Evolutionary conservation across 768 basidiomycete species (phyloP).

Genomic region (Kwoniella sp.): DNA sequence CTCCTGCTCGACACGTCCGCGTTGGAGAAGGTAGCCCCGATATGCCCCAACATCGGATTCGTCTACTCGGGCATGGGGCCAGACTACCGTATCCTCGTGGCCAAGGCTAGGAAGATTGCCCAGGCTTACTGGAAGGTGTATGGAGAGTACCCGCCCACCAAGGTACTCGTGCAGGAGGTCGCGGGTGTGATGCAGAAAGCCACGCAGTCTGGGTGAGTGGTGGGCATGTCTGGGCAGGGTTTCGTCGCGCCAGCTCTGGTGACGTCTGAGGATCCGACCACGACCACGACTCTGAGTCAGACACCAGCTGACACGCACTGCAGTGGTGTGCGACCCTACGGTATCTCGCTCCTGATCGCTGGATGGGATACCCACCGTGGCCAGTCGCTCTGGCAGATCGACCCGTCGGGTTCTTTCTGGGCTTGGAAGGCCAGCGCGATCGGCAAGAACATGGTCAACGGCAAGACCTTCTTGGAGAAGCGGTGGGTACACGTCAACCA

Average conservation of each 20-base stretch:
- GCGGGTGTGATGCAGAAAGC: slow-evolving; percentile 98
- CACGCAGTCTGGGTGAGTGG: slow-evolving; percentile 90
- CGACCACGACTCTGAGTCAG: too few species aligned
- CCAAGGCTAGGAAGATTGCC: slow-evolving; percentile 92
- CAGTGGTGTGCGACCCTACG: slow-evolving; percentile 98
- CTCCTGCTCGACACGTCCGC: slow-evolving; percentile 96
- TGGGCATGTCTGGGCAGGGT: too few species aligned
- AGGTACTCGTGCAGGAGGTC: slow-evolving; percentile 92
- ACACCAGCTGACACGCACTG: too few species aligned
- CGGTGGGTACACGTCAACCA: too few species aligned
- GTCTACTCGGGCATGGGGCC: slow-evolving; percentile 99
- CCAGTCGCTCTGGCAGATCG: slow-evolving; percentile 95
- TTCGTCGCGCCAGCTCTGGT: too few species aligned
- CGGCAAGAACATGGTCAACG: slow-evolving; percentile 99
- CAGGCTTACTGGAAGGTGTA: slow-evolving; percentile 99
- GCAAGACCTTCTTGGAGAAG: slow-evolving; percentile 98
- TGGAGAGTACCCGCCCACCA: slow-evolving; percentile 94
- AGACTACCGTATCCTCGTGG: slow-evolving; percentile 89
- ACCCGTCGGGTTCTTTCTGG: slow-evolving; percentile 99
- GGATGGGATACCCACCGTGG: slow-evolving; percentile 95
- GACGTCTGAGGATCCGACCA: too few species aligned
- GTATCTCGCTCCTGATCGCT: slow-evolving; percentile 92
- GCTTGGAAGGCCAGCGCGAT: slow-evolving; percentile 99
- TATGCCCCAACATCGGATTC: slow-evolving; percentile 98
- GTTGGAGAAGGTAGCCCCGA: slow-evolving; percentile 92